phyloP scores from a whole-genome alignment of 352 stramenopile genomes.

The Phytophthora rubi region DNA sequence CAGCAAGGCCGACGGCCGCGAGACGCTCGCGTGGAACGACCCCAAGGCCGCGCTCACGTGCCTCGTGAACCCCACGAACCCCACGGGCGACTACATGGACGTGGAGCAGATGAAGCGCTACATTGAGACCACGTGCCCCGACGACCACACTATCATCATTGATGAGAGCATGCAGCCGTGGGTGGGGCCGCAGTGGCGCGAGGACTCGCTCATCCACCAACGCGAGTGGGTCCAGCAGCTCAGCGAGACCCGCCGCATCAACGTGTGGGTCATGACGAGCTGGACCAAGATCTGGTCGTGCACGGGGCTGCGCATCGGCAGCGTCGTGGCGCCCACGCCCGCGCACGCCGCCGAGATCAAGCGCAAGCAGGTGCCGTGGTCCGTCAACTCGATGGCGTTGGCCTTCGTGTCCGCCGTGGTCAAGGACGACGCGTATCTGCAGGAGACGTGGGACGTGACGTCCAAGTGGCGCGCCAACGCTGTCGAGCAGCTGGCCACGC shows the following conservation, averaged over 20 bases:
- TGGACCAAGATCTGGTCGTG: slow-evolving; percentile 95
- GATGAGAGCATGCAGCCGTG: slow-evolving; percentile 94
- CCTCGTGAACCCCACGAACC: slow-evolving; percentile 91
- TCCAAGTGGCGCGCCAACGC: slow-evolving; percentile 75
- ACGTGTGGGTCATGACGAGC: slow-evolving; percentile 93
- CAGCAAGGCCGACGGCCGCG: slow-evolving; percentile 79
- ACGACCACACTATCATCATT: slow-evolving; percentile 91
- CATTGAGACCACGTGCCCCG: slow-evolving; percentile 83
- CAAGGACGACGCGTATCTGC: slow-evolving; percentile 78
- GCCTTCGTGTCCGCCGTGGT: slow-evolving; percentile 87
- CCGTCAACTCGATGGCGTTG: slow-evolving; percentile 91
- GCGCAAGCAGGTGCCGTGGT: slow-evolving; percentile 92
- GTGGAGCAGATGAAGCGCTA: slow-evolving; percentile 87
- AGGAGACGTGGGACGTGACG: slow-evolving; percentile 87
- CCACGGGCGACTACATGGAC: slow-evolving; percentile 88
- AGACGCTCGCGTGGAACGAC: slow-evolving; percentile 82
- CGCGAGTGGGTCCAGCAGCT: slow-evolving; percentile 83
- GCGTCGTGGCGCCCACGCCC: slow-evolving; percentile 83
- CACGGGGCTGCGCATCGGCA: slow-evolving; percentile 89
- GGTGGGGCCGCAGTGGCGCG: slow-evolving; percentile 83
- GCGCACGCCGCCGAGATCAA: slow-evolving; percentile 86
- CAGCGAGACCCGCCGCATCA: slow-evolving; percentile 75
- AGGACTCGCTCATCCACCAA: slow-evolving; percentile 89
- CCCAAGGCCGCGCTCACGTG: slow-evolving; percentile 78
- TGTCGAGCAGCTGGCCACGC: slow-evolving; percentile 54